Evolutionary conservation across 2,329 filamentous ascomycete genomes (phyloP).

Genomic region (Emergomyces orientalis): DNA sequence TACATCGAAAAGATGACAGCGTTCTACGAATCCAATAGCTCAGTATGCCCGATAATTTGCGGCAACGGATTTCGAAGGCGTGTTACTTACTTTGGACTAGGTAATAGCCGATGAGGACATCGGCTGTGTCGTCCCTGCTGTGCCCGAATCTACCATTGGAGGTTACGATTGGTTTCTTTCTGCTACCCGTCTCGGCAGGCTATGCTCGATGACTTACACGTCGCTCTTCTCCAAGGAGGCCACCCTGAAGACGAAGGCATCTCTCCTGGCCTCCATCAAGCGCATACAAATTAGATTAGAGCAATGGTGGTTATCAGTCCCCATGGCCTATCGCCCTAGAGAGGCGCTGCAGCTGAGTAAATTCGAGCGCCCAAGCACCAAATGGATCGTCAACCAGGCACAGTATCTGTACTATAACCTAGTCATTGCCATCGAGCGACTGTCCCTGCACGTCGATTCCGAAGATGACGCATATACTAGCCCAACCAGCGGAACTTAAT

Average conservation of each 20-base stretch:
- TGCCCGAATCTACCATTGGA: constrained; percentile 26
- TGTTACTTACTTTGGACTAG: constrained; percentile 19
- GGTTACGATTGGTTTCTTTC: constrained; percentile 4
- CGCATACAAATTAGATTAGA: constrained; percentile 22
- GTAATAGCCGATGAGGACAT: constrained; percentile 32
- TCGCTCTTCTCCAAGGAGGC: not conserved
- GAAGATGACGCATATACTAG: constrained; percentile 8
- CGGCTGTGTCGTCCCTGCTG: constrained; percentile 27
- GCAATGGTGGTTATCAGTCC: constrained; percentile 25
- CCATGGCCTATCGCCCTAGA: constrained; percentile 25
- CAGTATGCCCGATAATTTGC: not conserved
- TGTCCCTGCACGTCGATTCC: constrained; percentile 22
- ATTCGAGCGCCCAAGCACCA: constrained; percentile 9
- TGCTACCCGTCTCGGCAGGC: not conserved
- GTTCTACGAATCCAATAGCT: not conserved
- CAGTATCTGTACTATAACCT: constrained; percentile 27
- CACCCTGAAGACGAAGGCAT: not conserved
- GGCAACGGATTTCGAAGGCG: constrained; percentile 3
- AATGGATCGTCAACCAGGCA: constrained; percentile 19
- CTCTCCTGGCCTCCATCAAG: constrained; percentile 28
- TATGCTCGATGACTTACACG: not conserved
- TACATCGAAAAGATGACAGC: not conserved
- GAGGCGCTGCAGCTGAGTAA: constrained; percentile 16
- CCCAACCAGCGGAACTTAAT: constrained; percentile 22
- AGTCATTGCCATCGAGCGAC: constrained; percentile 25